phyloP scores from a whole-genome alignment of 176 grass and related monocot genomes.

The Bonia amplexicaulis region DNA sequence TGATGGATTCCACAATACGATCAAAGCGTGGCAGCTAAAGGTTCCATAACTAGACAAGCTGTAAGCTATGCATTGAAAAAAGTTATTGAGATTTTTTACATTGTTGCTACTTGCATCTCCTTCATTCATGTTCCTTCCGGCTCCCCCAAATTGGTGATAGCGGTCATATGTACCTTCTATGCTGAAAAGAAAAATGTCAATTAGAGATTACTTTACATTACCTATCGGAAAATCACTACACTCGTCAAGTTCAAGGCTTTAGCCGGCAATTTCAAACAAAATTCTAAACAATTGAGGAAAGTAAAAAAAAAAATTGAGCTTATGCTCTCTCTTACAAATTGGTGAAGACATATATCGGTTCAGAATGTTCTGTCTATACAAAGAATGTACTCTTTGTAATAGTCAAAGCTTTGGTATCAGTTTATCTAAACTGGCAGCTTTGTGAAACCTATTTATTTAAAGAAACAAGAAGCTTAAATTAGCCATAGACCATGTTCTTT shows the following conservation, averaged over 20 bases:
- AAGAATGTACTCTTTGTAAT: neutral
- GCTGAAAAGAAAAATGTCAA: constrained; percentile 33
- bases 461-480: neutral
- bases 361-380: neutral
- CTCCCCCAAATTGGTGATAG: constrained; percentile 31
- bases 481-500: neutral
- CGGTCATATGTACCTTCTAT: constrained; percentile 48
- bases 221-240: neutral
- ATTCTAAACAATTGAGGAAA: neutral
- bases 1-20: neutral
- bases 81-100: constrained; percentile 22
- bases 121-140: constrained; percentile 15
- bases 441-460: no score
- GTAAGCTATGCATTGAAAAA: constrained; percentile 8
- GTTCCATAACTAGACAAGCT: neutral
- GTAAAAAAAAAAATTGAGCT: neutral
- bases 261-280: neutral
- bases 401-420: neutral
- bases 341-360: neutral
- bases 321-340: neutral
- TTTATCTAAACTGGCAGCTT: neutral
- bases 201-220: neutral
- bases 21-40: neutral
- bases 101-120: constrained; percentile 2
- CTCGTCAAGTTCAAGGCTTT: neutral